Conservation (phyloP, 2,329 filamentous ascomycete genomes). For the Pezicula radicicola region DNA sequence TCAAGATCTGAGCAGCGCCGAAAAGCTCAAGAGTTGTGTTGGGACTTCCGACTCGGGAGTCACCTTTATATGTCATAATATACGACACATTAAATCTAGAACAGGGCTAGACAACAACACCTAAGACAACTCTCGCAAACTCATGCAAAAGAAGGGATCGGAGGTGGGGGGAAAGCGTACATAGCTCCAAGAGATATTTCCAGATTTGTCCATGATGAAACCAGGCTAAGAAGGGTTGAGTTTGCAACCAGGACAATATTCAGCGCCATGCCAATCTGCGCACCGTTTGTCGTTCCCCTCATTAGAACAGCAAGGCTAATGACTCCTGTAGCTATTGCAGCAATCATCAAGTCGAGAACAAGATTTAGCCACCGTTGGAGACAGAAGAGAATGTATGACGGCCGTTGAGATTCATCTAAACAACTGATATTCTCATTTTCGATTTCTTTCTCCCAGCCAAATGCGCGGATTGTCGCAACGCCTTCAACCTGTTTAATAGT, state of each 20-base stretch:
- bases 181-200: constrained; percentile 10
- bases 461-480: constrained; percentile 50
- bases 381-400: constrained; percentile 52
- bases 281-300: neutral
- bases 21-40: neutral
- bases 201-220: constrained; percentile 6
- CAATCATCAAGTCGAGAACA: constrained; percentile 28
- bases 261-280: constrained; percentile 1
- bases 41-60: neutral
- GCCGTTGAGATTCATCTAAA: constrained; percentile 50
- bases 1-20: neutral
- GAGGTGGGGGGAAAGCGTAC: constrained; percentile 5
- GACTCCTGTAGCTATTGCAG: neutral
- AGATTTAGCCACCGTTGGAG: constrained; percentile 55
- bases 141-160: neutral
- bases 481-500: constrained; percentile 37
- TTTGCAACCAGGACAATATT: constrained; percentile 1
- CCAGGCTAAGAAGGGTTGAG: neutral
- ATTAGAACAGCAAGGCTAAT: neutral
- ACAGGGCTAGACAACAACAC: neutral
- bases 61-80: neutral
- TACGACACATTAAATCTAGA: neutral
- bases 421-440: constrained; percentile 40
- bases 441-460: constrained; percentile 44
- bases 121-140: neutral